phyloP scores from a whole-genome alignment of 106 monocot species.

The Acorus gramineus region DNA sequence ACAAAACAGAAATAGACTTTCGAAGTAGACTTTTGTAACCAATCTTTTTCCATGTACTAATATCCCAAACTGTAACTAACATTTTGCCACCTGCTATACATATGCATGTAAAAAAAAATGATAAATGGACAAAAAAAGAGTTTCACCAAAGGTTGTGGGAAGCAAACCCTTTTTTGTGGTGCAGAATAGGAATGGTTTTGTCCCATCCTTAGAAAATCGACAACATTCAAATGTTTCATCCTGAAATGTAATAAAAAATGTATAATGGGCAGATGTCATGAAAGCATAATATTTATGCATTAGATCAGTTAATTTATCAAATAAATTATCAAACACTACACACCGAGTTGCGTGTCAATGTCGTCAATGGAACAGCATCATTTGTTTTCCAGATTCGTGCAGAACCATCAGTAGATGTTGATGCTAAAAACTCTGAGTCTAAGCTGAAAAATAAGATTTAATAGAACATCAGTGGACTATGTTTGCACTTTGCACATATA shows the following conservation, averaged over 20 bases:
- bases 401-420: constrained; percentile 87
- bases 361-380: constrained; percentile 68
- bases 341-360: constrained; percentile 59
- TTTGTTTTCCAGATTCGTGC: constrained; percentile 93
- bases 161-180: constrained; percentile 64
- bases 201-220: constrained; percentile 93
- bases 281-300: too few species aligned
- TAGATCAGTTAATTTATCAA: background rate
- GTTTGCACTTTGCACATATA: too few species aligned
- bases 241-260: constrained; percentile 20
- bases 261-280: too few species aligned
- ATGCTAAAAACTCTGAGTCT: constrained; percentile 84
- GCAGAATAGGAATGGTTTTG: constrained; percentile 83
- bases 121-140: background rate
- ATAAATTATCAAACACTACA: constrained; percentile 4
- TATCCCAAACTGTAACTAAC: constrained; percentile 80
- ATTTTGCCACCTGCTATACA: constrained; percentile 36
- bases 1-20: constrained; percentile 67
- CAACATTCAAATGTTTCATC: constrained; percentile 98
- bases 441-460: constrained; percentile 41
- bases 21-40: constrained; percentile 74
- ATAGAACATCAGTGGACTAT: background rate
- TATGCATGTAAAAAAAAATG: constrained; percentile 2
- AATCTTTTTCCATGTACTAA: constrained; percentile 84
- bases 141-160: too few species aligned